phyloP scores from a whole-genome alignment of 192 early-diverging fungal genomes.

The Coemansia sp. region DNA sequence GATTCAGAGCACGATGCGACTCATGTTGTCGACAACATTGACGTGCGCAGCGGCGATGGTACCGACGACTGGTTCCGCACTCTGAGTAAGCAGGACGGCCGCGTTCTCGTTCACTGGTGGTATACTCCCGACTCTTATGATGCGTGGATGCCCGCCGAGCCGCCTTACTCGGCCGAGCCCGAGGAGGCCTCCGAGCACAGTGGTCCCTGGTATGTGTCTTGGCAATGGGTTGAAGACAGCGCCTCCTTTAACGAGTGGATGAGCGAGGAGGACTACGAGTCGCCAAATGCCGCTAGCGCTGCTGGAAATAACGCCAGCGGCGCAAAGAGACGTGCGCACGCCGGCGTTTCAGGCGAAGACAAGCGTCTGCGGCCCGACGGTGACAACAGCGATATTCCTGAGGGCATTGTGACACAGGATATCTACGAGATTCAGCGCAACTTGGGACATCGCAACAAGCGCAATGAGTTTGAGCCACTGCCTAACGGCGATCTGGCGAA shows the following conservation, averaged over 20 bases:
- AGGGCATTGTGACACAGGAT: constrained; percentile 26
- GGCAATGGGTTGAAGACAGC: constrained; percentile 80
- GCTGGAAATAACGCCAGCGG: constrained; percentile 18
- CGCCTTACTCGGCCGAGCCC: constrained; percentile 64
- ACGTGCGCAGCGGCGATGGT: constrained; percentile 15
- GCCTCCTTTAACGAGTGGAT: constrained; percentile 77
- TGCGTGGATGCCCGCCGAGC: constrained; percentile 67
- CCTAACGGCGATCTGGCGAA: constrained; percentile 43
- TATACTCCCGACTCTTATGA: constrained; percentile 85
- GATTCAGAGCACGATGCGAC: constrained; percentile 31
- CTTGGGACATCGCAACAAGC: constrained; percentile 10
- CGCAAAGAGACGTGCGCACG: constrained; percentile 52
- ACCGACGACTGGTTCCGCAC: constrained; percentile 57
- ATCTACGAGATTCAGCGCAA: constrained; percentile 26
- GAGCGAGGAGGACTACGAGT: constrained; percentile 88
- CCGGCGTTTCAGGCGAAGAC: constrained; percentile 39
- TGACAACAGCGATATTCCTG: constrained; percentile 20
- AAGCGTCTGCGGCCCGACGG: constrained; percentile 36
- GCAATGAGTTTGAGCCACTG: constrained; percentile 48
- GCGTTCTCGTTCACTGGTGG: constrained; percentile 79
- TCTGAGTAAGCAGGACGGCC: constrained; percentile 50
- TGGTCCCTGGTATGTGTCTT: constrained; percentile 72
- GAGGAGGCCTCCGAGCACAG: constrained; percentile 66
- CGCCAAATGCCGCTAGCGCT: constrained; percentile 13
- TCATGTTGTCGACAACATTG: constrained; percentile 28